Evolutionary conservation across 179 eudicot genomes (phyloP).

Genomic region (Spergularia azorica): DNA sequence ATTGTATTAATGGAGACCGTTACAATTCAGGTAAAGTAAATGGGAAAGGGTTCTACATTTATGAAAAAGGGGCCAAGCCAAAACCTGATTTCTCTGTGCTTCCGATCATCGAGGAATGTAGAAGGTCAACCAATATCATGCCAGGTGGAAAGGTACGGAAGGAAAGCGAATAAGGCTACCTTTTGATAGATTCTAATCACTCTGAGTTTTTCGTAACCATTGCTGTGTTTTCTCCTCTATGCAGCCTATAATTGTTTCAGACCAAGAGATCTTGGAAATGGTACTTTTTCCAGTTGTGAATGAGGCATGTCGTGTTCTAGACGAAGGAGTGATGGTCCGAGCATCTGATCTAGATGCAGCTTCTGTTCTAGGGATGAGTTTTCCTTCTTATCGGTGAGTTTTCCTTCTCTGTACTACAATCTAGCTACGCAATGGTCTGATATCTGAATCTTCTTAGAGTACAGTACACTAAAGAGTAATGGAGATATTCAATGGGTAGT

Average conservation of each 20-base stretch:
- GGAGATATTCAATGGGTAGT: not conserved
- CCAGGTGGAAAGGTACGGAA: conserved; percentile 79
- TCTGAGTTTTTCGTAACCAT: conserved; percentile 19
- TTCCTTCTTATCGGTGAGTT: conserved; percentile 90
- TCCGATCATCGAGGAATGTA: conserved; percentile 80
- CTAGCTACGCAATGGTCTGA: no score
- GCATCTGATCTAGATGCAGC: conserved; percentile 96
- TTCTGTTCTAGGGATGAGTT: conserved; percentile 96
- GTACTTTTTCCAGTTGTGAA: conserved; percentile 91
- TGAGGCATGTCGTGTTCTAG: conserved; percentile 93
- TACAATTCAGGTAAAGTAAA: conserved; percentile 67
- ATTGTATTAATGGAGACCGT: not conserved
- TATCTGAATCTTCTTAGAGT: no score
- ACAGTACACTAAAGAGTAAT: not conserved
- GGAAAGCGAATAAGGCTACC: not conserved
- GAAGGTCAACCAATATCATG: conserved; percentile 67
- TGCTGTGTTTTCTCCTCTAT: conserved; percentile 12
- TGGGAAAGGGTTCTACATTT: conserved; percentile 85
- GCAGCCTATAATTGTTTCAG: conserved; percentile 87
- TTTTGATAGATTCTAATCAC: not conserved
- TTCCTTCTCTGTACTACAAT: not conserved
- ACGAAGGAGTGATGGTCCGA: conserved; percentile 85
- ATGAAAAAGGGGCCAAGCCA: conserved; percentile 91
- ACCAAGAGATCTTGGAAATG: conserved; percentile 92
- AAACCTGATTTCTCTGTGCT: conserved; percentile 79